These are phyloP conservation scores for Rhynchospora pubera DNA, from an alignment of 176 grass and related monocot genomes.

Conservation along the genomic window DNA sequence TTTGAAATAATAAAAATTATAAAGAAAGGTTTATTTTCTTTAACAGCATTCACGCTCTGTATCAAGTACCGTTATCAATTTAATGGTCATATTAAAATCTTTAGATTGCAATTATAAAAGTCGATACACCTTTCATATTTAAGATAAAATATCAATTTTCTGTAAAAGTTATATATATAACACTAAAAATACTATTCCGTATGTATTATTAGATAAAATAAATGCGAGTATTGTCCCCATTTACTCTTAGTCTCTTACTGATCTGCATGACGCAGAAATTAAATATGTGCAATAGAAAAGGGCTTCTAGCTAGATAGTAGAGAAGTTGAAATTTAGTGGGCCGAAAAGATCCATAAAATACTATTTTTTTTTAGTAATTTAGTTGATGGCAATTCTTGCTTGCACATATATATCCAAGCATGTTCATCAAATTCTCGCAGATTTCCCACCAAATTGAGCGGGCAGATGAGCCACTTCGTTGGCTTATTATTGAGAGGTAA, in stretches of 20 bases:
- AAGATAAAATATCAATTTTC: no score
- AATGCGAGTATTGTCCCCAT: no score
- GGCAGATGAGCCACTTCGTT: conserved; percentile 8
- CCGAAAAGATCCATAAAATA: neutral
- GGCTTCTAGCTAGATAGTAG: neutral
- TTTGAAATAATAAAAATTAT: neutral
- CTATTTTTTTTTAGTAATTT: neutral
- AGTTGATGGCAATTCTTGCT: neutral
- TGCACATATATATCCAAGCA: neutral
- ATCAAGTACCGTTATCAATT: no score
- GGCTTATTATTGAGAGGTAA: neutral
- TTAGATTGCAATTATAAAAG: no score
- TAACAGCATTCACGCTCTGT: no score
- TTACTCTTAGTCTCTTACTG: no score
- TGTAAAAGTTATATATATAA: no score
- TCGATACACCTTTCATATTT: no score
- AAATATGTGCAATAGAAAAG: neutral
- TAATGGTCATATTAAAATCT: no score
- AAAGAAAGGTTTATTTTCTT: neutral
- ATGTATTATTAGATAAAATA: no score
- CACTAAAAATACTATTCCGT: no score
- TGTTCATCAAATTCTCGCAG: neutral
- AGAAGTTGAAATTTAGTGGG: neutral
- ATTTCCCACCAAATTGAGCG: conserved; percentile 22
- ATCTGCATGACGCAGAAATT: neutral